phyloP scores from a whole-genome alignment of 305 asterid species.

The Lippia alba region DNA sequence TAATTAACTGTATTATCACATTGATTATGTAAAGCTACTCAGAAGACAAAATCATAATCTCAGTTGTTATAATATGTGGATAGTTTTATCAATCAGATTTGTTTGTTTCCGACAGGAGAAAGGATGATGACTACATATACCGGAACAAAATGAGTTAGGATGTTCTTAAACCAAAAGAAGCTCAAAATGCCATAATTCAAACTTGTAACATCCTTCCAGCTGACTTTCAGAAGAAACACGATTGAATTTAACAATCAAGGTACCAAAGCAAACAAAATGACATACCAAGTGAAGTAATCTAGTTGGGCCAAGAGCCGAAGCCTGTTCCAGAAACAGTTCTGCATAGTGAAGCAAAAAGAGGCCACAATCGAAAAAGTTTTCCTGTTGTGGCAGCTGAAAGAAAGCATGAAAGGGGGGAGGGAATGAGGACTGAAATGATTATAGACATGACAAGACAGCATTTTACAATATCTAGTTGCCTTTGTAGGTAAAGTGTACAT shows the following conservation, averaged over 20 bases:
- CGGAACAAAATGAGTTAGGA: conserved; percentile 7
- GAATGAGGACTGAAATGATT: conserved; percentile 25
- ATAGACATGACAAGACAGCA: conserved; percentile 28
- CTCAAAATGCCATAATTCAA: conserved; percentile 13
- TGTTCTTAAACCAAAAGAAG: conserved; percentile 13
- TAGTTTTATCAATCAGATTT: conserved; percentile 14
- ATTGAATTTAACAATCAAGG: conserved; percentile 21
- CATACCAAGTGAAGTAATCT: conserved; percentile 61
- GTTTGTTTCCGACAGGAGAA: background rate
- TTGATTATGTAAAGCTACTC: background rate
- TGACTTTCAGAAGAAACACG: conserved; percentile 16
- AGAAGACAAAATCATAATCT: conserved; percentile 10
- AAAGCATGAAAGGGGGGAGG: conserved; percentile 25
- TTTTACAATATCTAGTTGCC: background rate
- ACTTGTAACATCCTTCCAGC: conserved; percentile 20
- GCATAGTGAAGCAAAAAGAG: conserved; percentile 89
- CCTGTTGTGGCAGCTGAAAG: conserved; percentile 89
- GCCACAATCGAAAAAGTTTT: conserved; percentile 85
- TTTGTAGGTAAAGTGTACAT: conserved; percentile 13
- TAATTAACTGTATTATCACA: conserved; percentile 3
- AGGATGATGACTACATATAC: background rate
- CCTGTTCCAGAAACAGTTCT: conserved; percentile 75
- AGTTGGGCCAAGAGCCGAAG: conserved; percentile 44
- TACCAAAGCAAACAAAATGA: conserved; percentile 32
- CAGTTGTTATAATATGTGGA: conserved; percentile 1